phyloP scores from a whole-genome alignment of 805 yeast genomes.

The Brettanomyces sp. region DNA sequence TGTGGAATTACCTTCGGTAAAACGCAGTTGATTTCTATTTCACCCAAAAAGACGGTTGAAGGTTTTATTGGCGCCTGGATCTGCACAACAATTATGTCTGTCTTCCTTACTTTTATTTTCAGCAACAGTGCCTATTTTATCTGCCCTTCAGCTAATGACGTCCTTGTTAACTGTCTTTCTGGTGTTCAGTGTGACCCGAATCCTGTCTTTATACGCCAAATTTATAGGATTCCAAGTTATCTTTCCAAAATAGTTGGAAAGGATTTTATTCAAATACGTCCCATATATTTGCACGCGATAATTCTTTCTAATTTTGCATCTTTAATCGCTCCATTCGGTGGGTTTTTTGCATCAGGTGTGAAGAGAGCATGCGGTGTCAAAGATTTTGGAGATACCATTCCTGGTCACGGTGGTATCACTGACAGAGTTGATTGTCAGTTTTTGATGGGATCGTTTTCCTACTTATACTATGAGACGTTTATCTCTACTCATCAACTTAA shows the following conservation, averaged over 20 bases:
- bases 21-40: constrained; percentile 84
- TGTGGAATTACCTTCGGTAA: constrained; percentile 96
- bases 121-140: constrained; percentile 65
- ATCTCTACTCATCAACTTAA: constrained; percentile 63
- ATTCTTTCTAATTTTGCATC: constrained; percentile 91
- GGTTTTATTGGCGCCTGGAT: constrained; percentile 98
- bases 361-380: constrained; percentile 94
- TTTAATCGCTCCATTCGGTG: constrained; percentile 95
- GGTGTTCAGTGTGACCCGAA: constrained; percentile 71
- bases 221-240: constrained; percentile 64
- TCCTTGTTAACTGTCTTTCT: constrained; percentile 39
- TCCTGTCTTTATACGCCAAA: constrained; percentile 81
- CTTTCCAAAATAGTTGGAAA: constrained; percentile 35
- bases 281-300: constrained; percentile 84
- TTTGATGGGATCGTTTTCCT: constrained; percentile 92
- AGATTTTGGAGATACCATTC: constrained; percentile 97
- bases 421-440: constrained; percentile 98
- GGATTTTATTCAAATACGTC: constrained; percentile 57
- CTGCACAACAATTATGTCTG: constrained; percentile 72
- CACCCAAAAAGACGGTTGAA: constrained; percentile 96
- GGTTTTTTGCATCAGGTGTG: constrained; percentile 95
- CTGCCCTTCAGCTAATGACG: constrained; percentile 60
- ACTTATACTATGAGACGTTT: constrained; percentile 88
- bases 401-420: constrained; percentile 98
- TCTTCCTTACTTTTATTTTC: constrained; percentile 54